Evolutionary conservation across 192 early-diverging fungal species (phyloP), one percentile per base, ranked within the genome.

Genomic region (Podila epigama): DNA sequence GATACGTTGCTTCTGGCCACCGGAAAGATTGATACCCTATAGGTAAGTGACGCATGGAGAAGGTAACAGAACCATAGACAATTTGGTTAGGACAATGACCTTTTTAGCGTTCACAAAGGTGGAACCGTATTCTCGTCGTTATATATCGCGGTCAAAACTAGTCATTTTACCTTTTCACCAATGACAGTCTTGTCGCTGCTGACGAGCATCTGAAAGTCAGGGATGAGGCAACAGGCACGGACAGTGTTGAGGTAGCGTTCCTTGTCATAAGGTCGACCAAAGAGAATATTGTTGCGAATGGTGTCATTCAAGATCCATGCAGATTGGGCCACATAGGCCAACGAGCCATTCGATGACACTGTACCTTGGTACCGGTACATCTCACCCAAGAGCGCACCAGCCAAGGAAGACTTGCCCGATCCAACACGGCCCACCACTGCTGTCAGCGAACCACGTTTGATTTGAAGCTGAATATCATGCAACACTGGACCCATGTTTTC

Each of bases 301-400:
- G 91, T 94, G 10, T 89, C 90, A 60, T 99, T 99, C 89, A 96
- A 90, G 57, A 99, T 94, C 96, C 96, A 99, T 5, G 97, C 88
- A 51, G 82, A 79, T 53, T 91, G 85, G 1, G 82, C 44, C 2
- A 83, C 85, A 66, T 68, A 77, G 29, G 72, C 72, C 36, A 77
- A 13, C 0, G 72, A 77, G 5, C 72, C 72, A 58, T 52, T 58
- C 0, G 72, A 61, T 11, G 33, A 54, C 22, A 75, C 63, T 1
- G 57, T 13, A 2, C 81, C 81, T 12, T 61, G 40, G 35, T 82
- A 79, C 25, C 59, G 51, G 55, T 82, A 63, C 86, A 90, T 84
- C 59, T 87, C 84, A 1, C 82, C 84, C 13, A 88, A 61, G 5
- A 87, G 51, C 2, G 86, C 84, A 9, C 70, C 72, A 1, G 84